phyloP scores from a whole-genome alignment of 805 yeast genomes.

The Myxozyma kluyveri region DNA sequence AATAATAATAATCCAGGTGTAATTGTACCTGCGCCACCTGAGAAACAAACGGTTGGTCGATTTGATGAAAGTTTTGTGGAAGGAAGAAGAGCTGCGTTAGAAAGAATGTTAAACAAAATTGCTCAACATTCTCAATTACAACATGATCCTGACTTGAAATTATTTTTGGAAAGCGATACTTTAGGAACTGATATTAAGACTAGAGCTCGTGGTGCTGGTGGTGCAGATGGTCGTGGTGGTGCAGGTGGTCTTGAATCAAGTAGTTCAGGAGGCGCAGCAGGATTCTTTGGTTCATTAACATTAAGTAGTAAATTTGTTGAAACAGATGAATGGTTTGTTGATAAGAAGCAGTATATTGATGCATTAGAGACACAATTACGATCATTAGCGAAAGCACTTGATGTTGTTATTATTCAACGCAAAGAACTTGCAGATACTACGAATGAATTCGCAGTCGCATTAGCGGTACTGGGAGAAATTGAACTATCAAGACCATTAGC shows the following conservation, averaged over 20 bases:
- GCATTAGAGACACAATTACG: slow-evolving; percentile 70
- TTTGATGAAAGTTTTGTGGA: slow-evolving; percentile 89
- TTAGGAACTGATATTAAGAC: slow-evolving; percentile 68
- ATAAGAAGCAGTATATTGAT: slow-evolving; percentile 66
- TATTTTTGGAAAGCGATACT: slow-evolving; percentile 73
- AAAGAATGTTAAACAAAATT: slow-evolving; percentile 79
- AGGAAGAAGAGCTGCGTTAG: slow-evolving; percentile 76
- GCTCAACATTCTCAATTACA: slow-evolving; percentile 55
- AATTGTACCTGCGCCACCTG: slow-evolving; percentile 94
- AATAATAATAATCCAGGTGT: slow-evolving; percentile 84
- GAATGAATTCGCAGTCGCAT: slow-evolving; percentile 59
- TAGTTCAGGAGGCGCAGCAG: slow-evolving; percentile 42
- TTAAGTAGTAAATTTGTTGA: slow-evolving; percentile 65
- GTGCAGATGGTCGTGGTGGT: too few relatives aligned
- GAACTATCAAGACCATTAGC: slow-evolving; percentile 70
- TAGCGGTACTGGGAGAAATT: slow-evolving; percentile 63
- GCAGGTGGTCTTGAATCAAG: slow-evolving; percentile 1
- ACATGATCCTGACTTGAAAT: slow-evolving; percentile 69
- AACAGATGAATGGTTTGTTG: slow-evolving; percentile 72
- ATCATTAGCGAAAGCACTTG: slow-evolving; percentile 67
- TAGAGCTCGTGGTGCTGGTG: slow-evolving; percentile 56
- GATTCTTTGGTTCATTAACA: slow-evolving; percentile 49
- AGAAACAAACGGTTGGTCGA: slow-evolving; percentile 88
- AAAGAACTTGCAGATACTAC: slow-evolving; percentile 66
- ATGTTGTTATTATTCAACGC: slow-evolving; percentile 69